Base-by-base conservation (phyloP, 495 filamentous ascomycete genomes). In the Collariella sp. region DNA sequence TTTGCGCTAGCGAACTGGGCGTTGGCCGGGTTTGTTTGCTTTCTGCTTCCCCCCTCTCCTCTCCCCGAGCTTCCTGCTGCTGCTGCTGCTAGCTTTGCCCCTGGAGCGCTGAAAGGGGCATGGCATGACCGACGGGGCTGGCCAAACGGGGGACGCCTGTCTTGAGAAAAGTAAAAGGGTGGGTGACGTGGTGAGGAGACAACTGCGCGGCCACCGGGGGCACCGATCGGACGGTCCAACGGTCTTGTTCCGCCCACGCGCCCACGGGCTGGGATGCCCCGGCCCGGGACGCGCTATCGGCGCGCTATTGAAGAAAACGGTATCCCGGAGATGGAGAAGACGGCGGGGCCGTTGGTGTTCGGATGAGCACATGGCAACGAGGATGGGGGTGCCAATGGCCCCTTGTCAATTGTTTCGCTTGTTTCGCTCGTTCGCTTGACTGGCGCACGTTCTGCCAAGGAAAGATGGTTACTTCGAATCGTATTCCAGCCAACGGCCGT, bases 361-460 rank as follows among this genome's bases (percentile, higher is more conserved):
- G 12, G 23, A 18, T 36, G 45, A 13, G 35, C 51, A 47, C 51
- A 54, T 54, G 51, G 51, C 51, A 23, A 54, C 42, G 51, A 42
- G 43, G 51, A 52, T 54, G 40, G 20, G n/a, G 3, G 12, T 22
- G 19, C 15, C 13, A 18, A 2, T 9, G 5, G 26, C 26, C 26
- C 26, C n/a, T n/a, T n/a, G n/a, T n/a, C n/a, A n/a, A n/a, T 31
- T 31, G 26, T 31, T 31, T 31, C 26, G 26, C 26, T 31, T 31
- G 26, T 31, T 31, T 31, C 26, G 26, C 26, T 31, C 26, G 26
- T 31, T 31, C 26, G 9, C 26, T 31, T n/a, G 9, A 31, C 26
- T 9, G 26, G 9, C 26, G 26, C 26, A 31, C 26, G 26, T 31
- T 31, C 26, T 31, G 26, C 26, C 26, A 31, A 31, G 26, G 26